These are phyloP conservation scores for button mushroom (Agaricus bisporus) DNA, from an alignment of 768 basidiomycete genomes.

Conservation along the genomic window DNA sequence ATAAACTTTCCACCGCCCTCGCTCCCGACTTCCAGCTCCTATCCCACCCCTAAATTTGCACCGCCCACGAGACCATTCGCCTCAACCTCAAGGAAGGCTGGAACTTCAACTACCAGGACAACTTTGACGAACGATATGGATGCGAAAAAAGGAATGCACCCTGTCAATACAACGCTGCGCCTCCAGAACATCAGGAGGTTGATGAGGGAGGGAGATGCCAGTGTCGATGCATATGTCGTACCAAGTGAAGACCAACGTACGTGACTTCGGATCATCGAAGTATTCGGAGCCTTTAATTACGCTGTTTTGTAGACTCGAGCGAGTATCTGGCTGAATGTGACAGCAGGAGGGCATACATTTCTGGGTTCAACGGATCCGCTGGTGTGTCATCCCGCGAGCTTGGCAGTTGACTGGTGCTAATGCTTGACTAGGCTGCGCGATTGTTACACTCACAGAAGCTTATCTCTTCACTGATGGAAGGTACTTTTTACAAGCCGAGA, in stretches of 20 bases:
- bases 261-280: slow-evolving; percentile 21
- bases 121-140: slow-evolving; percentile 23
- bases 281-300: background rate
- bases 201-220: slow-evolving; percentile 47
- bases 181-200: slow-evolving; percentile 60
- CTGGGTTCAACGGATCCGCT: slow-evolving; percentile 92
- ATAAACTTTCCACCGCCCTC: background rate
- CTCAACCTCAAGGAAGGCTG: background rate
- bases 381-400: slow-evolving; percentile 37
- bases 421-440: slow-evolving; percentile 53
- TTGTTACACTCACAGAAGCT: slow-evolving; percentile 67
- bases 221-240: slow-evolving; percentile 70
- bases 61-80: background rate
- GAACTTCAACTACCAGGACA: background rate
- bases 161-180: slow-evolving; percentile 57
- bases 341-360: slow-evolving; percentile 80
- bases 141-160: slow-evolving; percentile 29
- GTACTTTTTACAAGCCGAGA: slow-evolving; percentile 88
- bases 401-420: background rate
- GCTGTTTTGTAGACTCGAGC: slow-evolving; percentile 59
- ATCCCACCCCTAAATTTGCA: background rate
- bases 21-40: no score
- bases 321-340: slow-evolving; percentile 87
- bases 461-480: slow-evolving; percentile 92
- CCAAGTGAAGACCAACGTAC: slow-evolving; percentile 92